Evolutionary conservation across 2,329 filamentous ascomycete genomes (phyloP), one percentile per base, ranked within the genome.

Genomic region (Anthostomella pinea): DNA sequence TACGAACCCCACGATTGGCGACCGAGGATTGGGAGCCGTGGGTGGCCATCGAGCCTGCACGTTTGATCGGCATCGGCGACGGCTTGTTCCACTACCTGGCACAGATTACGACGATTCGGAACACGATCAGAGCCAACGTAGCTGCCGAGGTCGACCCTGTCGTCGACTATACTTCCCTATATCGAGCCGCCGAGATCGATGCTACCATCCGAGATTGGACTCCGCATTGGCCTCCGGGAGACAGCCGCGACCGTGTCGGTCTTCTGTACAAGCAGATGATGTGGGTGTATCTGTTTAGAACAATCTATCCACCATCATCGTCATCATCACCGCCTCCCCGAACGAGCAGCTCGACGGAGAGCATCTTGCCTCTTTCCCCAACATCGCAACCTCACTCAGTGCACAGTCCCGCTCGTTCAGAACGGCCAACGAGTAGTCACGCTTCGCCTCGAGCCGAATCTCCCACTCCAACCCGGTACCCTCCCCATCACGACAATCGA

Each of bases 1-100:
- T 56, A 14, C 53, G 52, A 27, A 60, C 54, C 16, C 54, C 54
- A 10, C 64, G 62, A 6, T 53, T 71, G 7, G 63, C 64, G n/a
- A 61, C 62, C 1, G 66, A 70, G 33, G 62, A 68, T 26, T 73
- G 70, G 67, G 57, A 62, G 21, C 62, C 68, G 3, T 45, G 62
- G 24, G 48, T 62, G 1, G 55, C 64, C 3, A 68, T 74, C 18
- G 61, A 72, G 13, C 64, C 69, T 0, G 68, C 73, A 5, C 70
- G 76, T n/a, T 70, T 95, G 4, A 70, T 95, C 5, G 89, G 89
- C 15, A 83, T 95, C 17, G 80, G 85, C 25, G 88, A 95, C 53
- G 87, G 87, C 1, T 69, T 95, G 2, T 89, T 95, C 56, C 74
- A 77, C 21, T 82, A 85, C 55, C 81, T 95, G 19, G 83, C 83